Evolutionary conservation across 129 eudicot species (phyloP), one percentile per base, ranked within the genome.

Genomic region (Lactuca sativa): DNA sequence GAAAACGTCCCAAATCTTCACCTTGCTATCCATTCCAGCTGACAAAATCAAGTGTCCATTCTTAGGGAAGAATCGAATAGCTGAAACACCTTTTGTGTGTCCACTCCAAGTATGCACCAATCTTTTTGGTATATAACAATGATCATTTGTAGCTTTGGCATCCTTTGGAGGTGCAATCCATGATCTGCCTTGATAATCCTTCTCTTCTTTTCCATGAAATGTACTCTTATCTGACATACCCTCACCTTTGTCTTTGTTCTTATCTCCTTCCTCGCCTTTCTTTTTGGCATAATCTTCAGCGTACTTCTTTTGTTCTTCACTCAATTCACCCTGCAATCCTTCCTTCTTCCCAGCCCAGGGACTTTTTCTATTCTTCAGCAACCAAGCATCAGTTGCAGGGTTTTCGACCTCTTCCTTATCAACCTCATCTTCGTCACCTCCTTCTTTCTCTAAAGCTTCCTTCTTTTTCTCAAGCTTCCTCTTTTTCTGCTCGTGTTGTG

Each of bases 81-180:
- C 98, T 0, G 97, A 86, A 67, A 93, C 98, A 33, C 98, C 98
- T 55, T 81, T 89, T 0, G 98, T 93, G 66, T 93, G 98, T 13
- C 98, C 98, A 70, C 97, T 89, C 98, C 98, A 93, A 0, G 98
- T 93, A 75, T 93, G 98, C 49, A 86, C 95, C 90, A 90, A 75
- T 74, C 96, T 83, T 75, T 93, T 93, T 0, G 98, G 98, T 59
- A 93, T 89, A 76, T 86, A 93, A 55, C 98, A 89, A 85, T 89
- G 98, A 43, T 87, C 97, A 74, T 89, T 86, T 2, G 66, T 67
- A 0, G 97, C 97, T 53, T 93, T 93, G 0, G 87, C 92, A 65
- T 89, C 98, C 73, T 89, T 93, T 10, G 98, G 97, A 9, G 95
- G 97, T 1, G 88, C 84, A 80, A 89, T 93, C 98, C 98, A 93